Conservation (phyloP, 352 stramenopile species). For the Phytophthora citrophthora region DNA sequence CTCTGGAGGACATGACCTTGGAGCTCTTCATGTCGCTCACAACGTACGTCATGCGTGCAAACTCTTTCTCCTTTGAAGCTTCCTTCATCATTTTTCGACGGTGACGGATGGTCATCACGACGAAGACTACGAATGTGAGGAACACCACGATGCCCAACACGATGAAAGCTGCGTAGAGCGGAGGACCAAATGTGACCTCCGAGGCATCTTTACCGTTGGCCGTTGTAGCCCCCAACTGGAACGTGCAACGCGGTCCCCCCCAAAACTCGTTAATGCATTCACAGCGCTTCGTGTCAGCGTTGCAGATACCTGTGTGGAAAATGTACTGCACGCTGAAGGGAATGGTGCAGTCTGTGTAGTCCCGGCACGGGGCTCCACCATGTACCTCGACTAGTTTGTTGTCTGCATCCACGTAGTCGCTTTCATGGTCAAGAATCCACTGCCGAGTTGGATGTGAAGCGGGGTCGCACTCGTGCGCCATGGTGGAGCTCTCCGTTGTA, state of each 20-base stretch:
- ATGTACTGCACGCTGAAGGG: constrained; percentile 42
- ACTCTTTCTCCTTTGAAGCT: constrained; percentile 45
- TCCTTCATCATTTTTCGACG: constrained; percentile 38
- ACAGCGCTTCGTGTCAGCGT: constrained; percentile 45
- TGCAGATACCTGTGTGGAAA: constrained; percentile 67
- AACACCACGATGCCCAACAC: constrained; percentile 29
- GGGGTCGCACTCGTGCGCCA: constrained; percentile 67
- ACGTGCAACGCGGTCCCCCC: constrained; percentile 70
- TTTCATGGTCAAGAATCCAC: constrained; percentile 71
- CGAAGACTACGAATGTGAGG: constrained; percentile 52
- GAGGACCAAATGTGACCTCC: constrained; percentile 34
- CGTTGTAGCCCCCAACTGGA: constrained; percentile 43
- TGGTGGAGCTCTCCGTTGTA: constrained; percentile 41
- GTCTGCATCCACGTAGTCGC: constrained; percentile 63
- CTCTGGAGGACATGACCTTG: constrained; percentile 27
- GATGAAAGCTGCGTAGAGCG: constrained; percentile 34
- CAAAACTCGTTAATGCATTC: constrained; percentile 67
- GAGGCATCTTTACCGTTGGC: constrained; percentile 38
- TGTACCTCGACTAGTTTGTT: constrained; percentile 62
- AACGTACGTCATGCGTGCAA: constrained; percentile 26
- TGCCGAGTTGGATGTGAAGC: constrained; percentile 65
- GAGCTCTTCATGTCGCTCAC: constrained; percentile 32
- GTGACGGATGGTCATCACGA: constrained; percentile 45
- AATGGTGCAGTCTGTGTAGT: constrained; percentile 69
- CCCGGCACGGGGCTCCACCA: constrained; percentile 57